Percentiles rank a stretch among this genome's conserved stretches.
Conservation (phyloP, 805 yeast species). For the Alloascoidea hylecoeti region DNA sequence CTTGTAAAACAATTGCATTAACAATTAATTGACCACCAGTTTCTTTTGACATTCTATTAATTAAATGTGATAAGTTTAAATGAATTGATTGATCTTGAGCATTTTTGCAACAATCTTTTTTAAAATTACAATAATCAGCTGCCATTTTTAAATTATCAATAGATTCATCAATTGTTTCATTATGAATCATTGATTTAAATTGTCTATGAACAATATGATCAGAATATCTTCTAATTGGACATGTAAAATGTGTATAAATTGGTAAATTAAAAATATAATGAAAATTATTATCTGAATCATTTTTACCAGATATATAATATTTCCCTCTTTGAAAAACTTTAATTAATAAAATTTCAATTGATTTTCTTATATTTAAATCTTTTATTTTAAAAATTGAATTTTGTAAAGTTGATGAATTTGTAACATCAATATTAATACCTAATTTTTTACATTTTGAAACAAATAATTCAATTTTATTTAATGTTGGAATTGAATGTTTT, state of each 20-base stretch:
- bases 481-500: slow-evolving; percentile 64
- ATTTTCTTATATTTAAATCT: slow-evolving; percentile 42
- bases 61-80: slow-evolving; percentile 67
- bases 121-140: slow-evolving; percentile 89
- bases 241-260: slow-evolving; percentile 64
- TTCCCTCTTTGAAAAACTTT: slow-evolving; percentile 68
- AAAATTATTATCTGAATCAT: slow-evolving; percentile 39
- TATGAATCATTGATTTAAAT: slow-evolving; percentile 47
- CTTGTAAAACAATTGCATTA: slow-evolving; percentile 81
- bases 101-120: slow-evolving; percentile 82
- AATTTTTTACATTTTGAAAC: slow-evolving; percentile 61
- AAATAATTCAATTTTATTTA: slow-evolving; percentile 69
- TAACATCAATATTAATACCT: slow-evolving; percentile 52
- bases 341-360: slow-evolving; percentile 53
- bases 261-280: slow-evolving; percentile 62
- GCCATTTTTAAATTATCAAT: slow-evolving; percentile 52
- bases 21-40: slow-evolving; percentile 76
- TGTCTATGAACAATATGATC: slow-evolving; percentile 75
- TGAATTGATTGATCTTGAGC: slow-evolving; percentile 96
- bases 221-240: slow-evolving; percentile 69
- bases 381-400: slow-evolving; percentile 46
- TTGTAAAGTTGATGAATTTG: slow-evolving; percentile 48
- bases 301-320: slow-evolving; percentile 66
- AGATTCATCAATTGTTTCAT: slow-evolving; percentile 18
- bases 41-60: slow-evolving; percentile 54